Evolutionary conservation across 306 rosid genomes (phyloP).

Genomic region (Pueraria montana): DNA sequence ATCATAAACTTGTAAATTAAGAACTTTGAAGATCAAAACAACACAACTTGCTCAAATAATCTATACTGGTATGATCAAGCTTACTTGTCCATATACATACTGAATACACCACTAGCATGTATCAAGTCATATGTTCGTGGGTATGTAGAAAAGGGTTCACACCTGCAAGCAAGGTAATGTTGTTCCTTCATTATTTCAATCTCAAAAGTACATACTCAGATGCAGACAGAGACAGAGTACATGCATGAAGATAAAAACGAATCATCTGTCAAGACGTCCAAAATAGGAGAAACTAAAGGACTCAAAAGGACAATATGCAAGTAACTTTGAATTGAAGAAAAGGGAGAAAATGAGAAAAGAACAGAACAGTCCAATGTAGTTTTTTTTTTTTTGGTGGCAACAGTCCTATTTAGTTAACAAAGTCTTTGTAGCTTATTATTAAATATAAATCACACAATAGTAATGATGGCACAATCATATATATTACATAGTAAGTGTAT

Average conservation of each 20-base stretch:
- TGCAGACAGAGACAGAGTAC: background rate
- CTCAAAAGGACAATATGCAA: background rate
- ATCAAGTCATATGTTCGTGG: slow-evolving; percentile 70
- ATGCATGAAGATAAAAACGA: background rate
- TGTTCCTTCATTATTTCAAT: slow-evolving; percentile 2
- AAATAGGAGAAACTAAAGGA: background rate
- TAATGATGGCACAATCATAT: too few relatives aligned
- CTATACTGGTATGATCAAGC: background rate
- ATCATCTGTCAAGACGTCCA: background rate
- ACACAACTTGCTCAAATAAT: background rate
- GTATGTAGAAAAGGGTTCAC: slow-evolving; percentile 72
- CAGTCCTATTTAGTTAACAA: too few relatives aligned
- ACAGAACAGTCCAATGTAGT: background rate
- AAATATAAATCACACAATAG: too few relatives aligned
- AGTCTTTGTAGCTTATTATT: too few relatives aligned
- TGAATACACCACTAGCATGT: slow-evolving; percentile 64
- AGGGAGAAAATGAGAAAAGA: background rate
- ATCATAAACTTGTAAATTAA: background rate
- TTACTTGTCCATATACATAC: slow-evolving; percentile 62
- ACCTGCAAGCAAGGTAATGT: slow-evolving; percentile 51
- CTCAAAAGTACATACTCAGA: background rate
- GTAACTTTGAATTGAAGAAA: background rate
- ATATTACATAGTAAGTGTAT: too few relatives aligned
- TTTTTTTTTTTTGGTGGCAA: too few relatives aligned
- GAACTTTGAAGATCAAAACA: background rate